Conservation (phyloP, 495 filamentous ascomycete genomes). For the Hypoxylon lenormandii region DNA sequence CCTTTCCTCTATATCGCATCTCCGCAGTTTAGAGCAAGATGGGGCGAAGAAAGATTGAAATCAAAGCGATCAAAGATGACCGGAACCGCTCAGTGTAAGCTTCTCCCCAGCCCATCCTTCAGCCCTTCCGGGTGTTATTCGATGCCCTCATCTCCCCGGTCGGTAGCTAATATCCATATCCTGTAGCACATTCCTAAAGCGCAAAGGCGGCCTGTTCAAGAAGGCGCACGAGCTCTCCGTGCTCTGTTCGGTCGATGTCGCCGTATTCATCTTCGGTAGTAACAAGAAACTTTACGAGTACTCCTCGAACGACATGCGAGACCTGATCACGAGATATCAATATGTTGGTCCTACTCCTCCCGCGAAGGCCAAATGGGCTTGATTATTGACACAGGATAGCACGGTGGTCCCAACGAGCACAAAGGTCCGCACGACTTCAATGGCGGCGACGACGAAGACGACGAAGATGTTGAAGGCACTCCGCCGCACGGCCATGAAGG, state of each 20-base stretch:
- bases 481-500: conserved; percentile 69
- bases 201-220: conserved; percentile 98
- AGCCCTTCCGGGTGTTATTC: not conserved
- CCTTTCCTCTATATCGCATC: conserved; percentile 1
- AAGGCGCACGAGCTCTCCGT: conserved; percentile 99
- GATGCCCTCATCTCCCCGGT: conserved; percentile 54
- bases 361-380: conserved; percentile 12
- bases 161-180: conserved; percentile 85
- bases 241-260: conserved; percentile 96
- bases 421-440: conserved; percentile 94
- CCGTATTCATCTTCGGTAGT: conserved; percentile 96
- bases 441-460: conserved; percentile 83
- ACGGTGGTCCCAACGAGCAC: conserved; percentile 91
- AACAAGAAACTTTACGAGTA: conserved; percentile 99
- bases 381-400: conserved; percentile 67
- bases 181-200: conserved; percentile 92
- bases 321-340: conserved; percentile 85
- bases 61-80: conserved; percentile 99
- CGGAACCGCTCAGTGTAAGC: conserved; percentile 98
- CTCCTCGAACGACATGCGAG: conserved; percentile 91
- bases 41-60: conserved; percentile 89
- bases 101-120: conserved; percentile 21
- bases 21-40: conserved; percentile 55
- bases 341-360: conserved; percentile 72
- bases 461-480: conserved; percentile 85